These are phyloP conservation scores for Pyricularia grisea DNA, from an alignment of 2,329 filamentous ascomycete species.

Conservation along the genomic window DNA sequence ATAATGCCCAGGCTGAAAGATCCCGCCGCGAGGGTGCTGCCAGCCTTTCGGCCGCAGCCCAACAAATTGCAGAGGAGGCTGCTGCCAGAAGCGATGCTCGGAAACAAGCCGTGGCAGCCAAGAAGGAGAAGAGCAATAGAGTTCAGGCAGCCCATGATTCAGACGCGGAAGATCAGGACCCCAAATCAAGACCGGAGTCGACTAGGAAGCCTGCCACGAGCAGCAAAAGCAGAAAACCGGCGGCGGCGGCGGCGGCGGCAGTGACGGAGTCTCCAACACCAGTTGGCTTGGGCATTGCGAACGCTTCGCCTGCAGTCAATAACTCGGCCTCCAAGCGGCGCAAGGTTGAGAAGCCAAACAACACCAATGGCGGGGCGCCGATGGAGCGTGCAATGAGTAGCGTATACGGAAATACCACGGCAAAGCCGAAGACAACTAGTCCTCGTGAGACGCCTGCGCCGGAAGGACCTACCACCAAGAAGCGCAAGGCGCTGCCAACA, in stretches of 20 bases:
- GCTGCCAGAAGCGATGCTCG: constrained; percentile 75
- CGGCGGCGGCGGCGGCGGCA: constrained; percentile 19
- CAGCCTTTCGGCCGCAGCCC: constrained; percentile 66
- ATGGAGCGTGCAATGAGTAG: constrained; percentile 63
- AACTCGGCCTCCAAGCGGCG: constrained; percentile 61
- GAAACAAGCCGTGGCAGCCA: constrained; percentile 71
- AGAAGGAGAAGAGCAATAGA: constrained; percentile 55
- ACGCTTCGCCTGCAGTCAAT: constrained; percentile 38
- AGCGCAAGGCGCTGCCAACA: constrained; percentile 53
- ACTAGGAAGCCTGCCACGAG: constrained; percentile 54
- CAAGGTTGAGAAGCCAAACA: constrained; percentile 63
- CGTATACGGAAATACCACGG: constrained; percentile 37
- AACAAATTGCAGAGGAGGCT: constrained; percentile 72
- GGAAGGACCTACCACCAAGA: constrained; percentile 61
- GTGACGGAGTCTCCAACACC: constrained; percentile 14
- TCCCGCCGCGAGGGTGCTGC: constrained; percentile 71
- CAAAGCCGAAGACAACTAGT: constrained; percentile 53
- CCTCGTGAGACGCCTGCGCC: constrained; percentile 59
- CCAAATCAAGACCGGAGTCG: constrained; percentile 33
- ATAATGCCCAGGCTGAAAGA: constrained; percentile 58
- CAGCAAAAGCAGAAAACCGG: constrained; percentile 54
- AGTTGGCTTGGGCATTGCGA: constrained; percentile 58
- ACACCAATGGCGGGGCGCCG: constrained; percentile 33
- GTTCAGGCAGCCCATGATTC: constrained; percentile 45
- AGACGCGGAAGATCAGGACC: constrained; percentile 64